Conservation (phyloP, 2,329 filamentous ascomycete genomes). For the Fusarium duplospermum region DNA sequence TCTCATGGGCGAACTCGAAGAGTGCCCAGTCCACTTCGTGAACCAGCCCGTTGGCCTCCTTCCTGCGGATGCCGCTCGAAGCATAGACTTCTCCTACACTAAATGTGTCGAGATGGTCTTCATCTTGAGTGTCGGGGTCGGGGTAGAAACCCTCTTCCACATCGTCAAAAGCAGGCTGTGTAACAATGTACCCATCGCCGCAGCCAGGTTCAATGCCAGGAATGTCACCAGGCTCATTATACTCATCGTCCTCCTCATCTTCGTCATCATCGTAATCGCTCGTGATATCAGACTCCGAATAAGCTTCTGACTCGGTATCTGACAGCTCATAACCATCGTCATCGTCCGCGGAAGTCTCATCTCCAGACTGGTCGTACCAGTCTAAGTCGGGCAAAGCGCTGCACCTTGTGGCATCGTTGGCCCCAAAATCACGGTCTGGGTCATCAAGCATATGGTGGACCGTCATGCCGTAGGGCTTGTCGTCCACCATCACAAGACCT, state of each 20-base stretch:
- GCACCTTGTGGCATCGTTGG: conserved; percentile 48
- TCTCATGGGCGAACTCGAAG: conserved; percentile 79
- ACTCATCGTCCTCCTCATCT: conserved; percentile 66
- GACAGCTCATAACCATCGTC: conserved; percentile 72
- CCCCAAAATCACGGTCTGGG: conserved; percentile 60
- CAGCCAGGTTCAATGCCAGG: conserved; percentile 80
- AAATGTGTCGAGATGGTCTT: conserved; percentile 86
- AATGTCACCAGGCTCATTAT: conserved; percentile 77
- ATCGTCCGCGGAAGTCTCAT: conserved; percentile 60
- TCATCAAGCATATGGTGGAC: conserved; percentile 96
- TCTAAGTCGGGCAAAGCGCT: conserved; percentile 54
- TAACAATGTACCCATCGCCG: conserved; percentile 83
- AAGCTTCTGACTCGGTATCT: conserved; percentile 68
- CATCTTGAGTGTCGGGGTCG: conserved; percentile 74
- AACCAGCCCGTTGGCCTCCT: conserved; percentile 75
- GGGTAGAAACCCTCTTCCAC: conserved; percentile 87
- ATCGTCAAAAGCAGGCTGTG: conserved; percentile 91
- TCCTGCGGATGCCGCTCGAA: conserved; percentile 87
- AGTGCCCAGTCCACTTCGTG: conserved; percentile 98
- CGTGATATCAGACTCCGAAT: conserved; percentile 63
- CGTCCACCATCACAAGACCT: conserved; percentile 86
- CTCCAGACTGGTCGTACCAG: conserved; percentile 57
- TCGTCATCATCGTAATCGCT: conserved; percentile 65
- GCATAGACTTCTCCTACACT: conserved; percentile 87
- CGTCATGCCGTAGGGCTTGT: conserved; percentile 90